Evolutionary conservation across 2,329 filamentous ascomycete genomes (phyloP), one percentile per base, ranked within the genome.

Genomic region (Aspergillus luchuensis): DNA sequence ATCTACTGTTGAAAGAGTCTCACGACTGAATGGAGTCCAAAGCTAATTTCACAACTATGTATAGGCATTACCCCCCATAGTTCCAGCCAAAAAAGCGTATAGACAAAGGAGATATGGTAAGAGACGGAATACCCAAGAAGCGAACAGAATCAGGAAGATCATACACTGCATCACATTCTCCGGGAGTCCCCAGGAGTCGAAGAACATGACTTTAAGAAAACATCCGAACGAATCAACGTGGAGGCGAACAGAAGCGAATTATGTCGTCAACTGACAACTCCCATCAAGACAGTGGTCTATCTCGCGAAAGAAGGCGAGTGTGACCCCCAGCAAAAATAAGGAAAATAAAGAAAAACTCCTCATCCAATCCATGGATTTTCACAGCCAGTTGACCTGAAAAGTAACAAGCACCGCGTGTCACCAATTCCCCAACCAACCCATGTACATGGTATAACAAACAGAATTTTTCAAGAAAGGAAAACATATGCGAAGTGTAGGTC

Each of bases 341-440:
- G 11, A 36, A 36, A 36, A 36, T 13, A 36, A 36, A 15, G 33
- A 36, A 15, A 66, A 74, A 75, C 74, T 75, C 74, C 75, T 66
- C 72, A 75, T 72, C 73, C 74, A 72, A 57, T 70, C 67, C 69
- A 72, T 72, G 72, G 72, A 75, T 71, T 69, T 68, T 71, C 67
- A 70, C 69, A 71, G 67, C 65, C 68, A 68, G 66, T 59, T 60
- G 63, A 58, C 68, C 71, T 67, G 65, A 69, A 72, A 53, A 36
- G 51, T 23, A 71, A 70, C 66, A 66, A 70, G 67, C 62, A 72
- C 67, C 67, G 63, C 67, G 65, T 69, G 63, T 72, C 67, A 73
- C 68, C 72, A 68, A 66, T 64, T 36, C 33, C 67, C 64, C 41
- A 45, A 19, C 64, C 69, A 72, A 71, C 66, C 72, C 67, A 74